Evolutionary conservation across 108 stramenopile genomes (phyloP), one percentile per base, ranked within the genome.

Genomic region (Cyclostephanos tholiformis): DNA sequence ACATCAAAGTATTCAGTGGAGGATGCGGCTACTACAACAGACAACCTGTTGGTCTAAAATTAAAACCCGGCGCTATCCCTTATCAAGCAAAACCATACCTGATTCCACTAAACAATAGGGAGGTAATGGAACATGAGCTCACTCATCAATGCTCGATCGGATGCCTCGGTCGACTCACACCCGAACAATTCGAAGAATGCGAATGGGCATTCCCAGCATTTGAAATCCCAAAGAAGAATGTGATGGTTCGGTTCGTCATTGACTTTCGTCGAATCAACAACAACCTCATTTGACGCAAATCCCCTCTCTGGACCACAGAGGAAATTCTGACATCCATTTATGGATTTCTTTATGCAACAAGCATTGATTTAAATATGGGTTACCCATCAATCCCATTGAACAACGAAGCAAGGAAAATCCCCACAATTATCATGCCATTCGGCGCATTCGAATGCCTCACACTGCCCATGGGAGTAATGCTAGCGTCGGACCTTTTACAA

Each of bases 141-240:
- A 20, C 13, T 6, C 48, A 51, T 0, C 71, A 63, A n/a, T 72
- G 62, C 23, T 10, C 12, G 2, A 51, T 63, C 8, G 50, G 71
- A 2, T 29, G 62, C 0, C 29, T 72, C 29, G 8, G 71, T 17
- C 30, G 49, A 27, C 29, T 72, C 11, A 20, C 62, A 14, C 46
- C 51, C 3, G 50, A 38, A 62, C n/a, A 62, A 2, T 53, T 69
- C 13, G 56, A 57, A 58, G 55, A 32, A 6, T 1, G 57, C 38
- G 56, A 58, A 25, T 69, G 69, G 69, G 55, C 69, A 39, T 58
- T 36, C 14, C 69, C 56, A 43, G 43, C 39, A 0, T 69, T 69
- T 41, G 69, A 36, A 20, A 41, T 58, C 10, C 57, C 69, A 6
- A 69, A 69, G 22, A 71, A 61, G 19, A 51, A 61, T 50, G 56